Conservation (phyloP, 306 rosid genomes). For the Corylus heterophylla region DNA sequence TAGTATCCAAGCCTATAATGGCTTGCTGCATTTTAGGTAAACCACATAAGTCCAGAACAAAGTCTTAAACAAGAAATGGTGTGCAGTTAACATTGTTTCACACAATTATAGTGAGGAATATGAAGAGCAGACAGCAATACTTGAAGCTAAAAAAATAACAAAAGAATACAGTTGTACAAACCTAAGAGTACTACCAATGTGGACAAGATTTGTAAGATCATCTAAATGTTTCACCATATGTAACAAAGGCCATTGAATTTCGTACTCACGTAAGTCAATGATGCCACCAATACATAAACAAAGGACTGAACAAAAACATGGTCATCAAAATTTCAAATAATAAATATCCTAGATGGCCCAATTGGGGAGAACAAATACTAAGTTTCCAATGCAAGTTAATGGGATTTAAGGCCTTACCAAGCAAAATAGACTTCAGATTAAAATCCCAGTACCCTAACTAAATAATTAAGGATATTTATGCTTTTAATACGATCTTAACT, state of each 20-base stretch:
- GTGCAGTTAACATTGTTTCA: background rate
- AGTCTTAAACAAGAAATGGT: background rate
- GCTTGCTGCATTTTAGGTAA: slow-evolving; percentile 71
- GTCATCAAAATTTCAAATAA: slow-evolving; percentile 1
- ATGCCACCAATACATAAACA: slow-evolving; percentile 15
- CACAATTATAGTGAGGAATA: slow-evolving; percentile 13
- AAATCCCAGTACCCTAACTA: background rate
- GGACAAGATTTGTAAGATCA: slow-evolving; percentile 6
- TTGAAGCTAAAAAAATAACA: slow-evolving; percentile 4
- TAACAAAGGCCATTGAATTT: background rate
- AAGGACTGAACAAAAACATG: slow-evolving; percentile 2
- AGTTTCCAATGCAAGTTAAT: slow-evolving; percentile 4
- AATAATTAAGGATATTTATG: background rate
- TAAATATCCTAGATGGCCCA: background rate
- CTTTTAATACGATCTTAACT: background rate
- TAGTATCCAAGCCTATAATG: slow-evolving; percentile 84
- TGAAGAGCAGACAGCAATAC: background rate
- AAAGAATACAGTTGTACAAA: background rate
- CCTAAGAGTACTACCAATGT: background rate
- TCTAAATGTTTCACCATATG: slow-evolving; percentile 2
- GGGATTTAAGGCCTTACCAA: slow-evolving; percentile 6
- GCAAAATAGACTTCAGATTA: background rate
- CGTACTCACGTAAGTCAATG: background rate
- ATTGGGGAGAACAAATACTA: slow-evolving; percentile 10
- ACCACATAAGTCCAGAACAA: slow-evolving; percentile 24